Evolutionary conservation across 805 yeast genomes (phyloP).

Genomic region (Ogataea ganodermae): DNA sequence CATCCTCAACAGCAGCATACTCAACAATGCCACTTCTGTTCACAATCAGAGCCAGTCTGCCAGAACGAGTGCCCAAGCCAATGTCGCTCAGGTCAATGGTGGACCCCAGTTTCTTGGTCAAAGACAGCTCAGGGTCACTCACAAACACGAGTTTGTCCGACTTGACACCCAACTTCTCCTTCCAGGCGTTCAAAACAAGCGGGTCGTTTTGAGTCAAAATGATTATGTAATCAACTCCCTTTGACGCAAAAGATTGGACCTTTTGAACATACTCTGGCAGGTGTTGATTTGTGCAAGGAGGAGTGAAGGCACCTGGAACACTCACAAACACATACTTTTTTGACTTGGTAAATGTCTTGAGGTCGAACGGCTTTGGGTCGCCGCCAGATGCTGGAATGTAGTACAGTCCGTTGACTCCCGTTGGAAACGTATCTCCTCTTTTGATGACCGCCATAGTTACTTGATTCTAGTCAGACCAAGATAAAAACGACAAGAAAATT

Average conservation of each 20-base stretch:
- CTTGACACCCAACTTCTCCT: conserved; percentile 42
- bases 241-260: conserved; percentile 50
- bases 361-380: conserved; percentile 38
- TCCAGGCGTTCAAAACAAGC: conserved; percentile 73
- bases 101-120: conserved; percentile 61
- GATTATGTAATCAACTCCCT: conserved; percentile 63
- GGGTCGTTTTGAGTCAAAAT: conserved; percentile 72
- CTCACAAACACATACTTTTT: conserved; percentile 69
- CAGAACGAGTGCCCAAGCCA: conserved; percentile 60
- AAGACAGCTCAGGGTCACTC: conserved; percentile 59
- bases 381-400: conserved; percentile 37
- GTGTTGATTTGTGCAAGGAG: conserved; percentile 73
- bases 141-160: conserved; percentile 53
- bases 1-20: conserved; percentile 32
- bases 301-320: conserved; percentile 89
- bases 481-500: too few relatives aligned
- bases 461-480: neutral
- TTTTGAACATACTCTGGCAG: conserved; percentile 65
- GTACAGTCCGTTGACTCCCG: conserved; percentile 35
- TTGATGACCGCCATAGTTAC: conserved; percentile 20
- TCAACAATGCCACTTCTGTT: conserved; percentile 45
- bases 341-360: conserved; percentile 34
- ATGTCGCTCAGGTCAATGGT: conserved; percentile 52
- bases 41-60: conserved; percentile 68
- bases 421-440: conserved; percentile 39